phyloP scores from a whole-genome alignment of 345 rosid species.

The Chamaenerion angustifolium region DNA sequence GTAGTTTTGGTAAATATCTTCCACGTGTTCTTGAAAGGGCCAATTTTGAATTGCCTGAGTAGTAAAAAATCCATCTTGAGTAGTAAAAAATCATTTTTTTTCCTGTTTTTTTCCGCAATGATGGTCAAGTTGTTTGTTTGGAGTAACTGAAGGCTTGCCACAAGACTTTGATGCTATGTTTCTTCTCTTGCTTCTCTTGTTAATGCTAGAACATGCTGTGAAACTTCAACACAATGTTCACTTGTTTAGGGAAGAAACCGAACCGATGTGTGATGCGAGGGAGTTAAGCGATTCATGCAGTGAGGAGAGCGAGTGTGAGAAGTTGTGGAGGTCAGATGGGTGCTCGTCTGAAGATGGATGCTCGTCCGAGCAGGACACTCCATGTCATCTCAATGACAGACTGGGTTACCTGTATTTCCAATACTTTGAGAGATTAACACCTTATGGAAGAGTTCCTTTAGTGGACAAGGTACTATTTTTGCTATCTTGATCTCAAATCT shows the following conservation, averaged over 20 bases:
- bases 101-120: too few species aligned
- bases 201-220: neutral
- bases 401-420: conserved; percentile 26
- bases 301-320: conserved; percentile 79
- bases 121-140: too few species aligned
- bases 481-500: too few species aligned
- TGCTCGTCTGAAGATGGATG: conserved; percentile 83
- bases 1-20: too few species aligned
- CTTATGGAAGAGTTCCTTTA: conserved; percentile 39
- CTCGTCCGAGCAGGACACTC: conserved; percentile 43
- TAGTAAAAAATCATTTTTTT: too few species aligned
- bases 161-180: too few species aligned
- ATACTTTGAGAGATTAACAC: conserved; percentile 31
- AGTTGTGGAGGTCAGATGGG: conserved; percentile 56
- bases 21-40: too few species aligned
- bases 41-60: too few species aligned
- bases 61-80: too few species aligned
- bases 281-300: conserved; percentile 80
- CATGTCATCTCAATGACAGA: conserved; percentile 16
- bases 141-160: too few species aligned
- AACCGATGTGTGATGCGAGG: conserved; percentile 61
- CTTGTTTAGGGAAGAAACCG: conserved; percentile 88
- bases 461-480: conserved; percentile 27
- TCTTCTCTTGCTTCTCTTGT: too few species aligned
- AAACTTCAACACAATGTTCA: neutral